A percentile compares a stretch with the other conserved stretches of the same genome.
These are phyloP conservation scores for Entoloma clypeatum DNA, from an alignment of 1,284 basidiomycete species.

Conservation along the genomic window DNA sequence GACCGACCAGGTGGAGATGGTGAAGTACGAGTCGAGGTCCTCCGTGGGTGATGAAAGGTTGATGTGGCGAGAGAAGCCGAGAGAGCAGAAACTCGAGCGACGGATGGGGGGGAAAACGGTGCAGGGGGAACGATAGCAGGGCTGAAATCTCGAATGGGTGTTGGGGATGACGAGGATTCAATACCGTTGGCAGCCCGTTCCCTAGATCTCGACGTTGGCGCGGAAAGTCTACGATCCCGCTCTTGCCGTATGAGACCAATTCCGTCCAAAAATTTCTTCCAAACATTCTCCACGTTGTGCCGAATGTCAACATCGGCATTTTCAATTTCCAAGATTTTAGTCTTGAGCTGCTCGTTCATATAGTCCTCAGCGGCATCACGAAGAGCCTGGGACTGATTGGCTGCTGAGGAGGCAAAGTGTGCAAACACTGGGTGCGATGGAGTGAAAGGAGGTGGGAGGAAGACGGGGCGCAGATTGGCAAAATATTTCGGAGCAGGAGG, in stretches of 20 bases:
- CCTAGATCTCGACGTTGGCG: conserved; percentile 22
- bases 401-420: conserved; percentile 58
- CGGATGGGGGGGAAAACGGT: conserved; percentile 34
- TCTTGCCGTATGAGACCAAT: conserved; percentile 46
- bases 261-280: conserved; percentile 55
- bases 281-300: conserved; percentile 57
- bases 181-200: conserved; percentile 21
- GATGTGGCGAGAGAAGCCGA: conserved; percentile 66
- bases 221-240: conserved; percentile 20
- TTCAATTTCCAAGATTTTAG: conserved; percentile 56
- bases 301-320: conserved; percentile 52
- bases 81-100: conserved; percentile 52
- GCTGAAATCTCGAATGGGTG: conserved; percentile 51
- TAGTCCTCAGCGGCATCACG: conserved; percentile 57
- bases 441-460: conserved; percentile 72
- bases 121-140: conserved; percentile 42
- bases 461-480: conserved; percentile 50
- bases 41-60: conserved; percentile 52
- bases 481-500: conserved; percentile 39
- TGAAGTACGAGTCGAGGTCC: conserved; percentile 23
- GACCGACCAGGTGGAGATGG: conserved; percentile 24
- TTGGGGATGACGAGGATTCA: conserved; percentile 27
- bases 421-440: conserved; percentile 69
- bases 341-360: conserved; percentile 50
- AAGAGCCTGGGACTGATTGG: conserved; percentile 48